Conservation (phyloP, 306 rosid genomes). For the Boehmeria nivea region DNA sequence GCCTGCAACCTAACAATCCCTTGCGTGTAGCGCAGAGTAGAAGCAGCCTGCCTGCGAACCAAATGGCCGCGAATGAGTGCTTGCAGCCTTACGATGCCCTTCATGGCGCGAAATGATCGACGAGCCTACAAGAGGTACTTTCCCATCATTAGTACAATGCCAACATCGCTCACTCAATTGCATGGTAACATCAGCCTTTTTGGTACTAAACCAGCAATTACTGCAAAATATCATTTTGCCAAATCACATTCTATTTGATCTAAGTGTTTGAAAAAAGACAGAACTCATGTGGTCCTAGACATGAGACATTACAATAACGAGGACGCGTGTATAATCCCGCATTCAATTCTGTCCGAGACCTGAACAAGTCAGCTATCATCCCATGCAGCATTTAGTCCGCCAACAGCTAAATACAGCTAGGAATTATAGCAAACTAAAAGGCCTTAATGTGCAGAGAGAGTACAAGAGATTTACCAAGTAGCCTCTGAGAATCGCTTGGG, state of each 20-base stretch:
- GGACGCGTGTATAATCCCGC: background rate
- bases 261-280: background rate
- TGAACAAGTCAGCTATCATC: background rate
- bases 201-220: too few relatives aligned
- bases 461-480: slow-evolving; percentile 49
- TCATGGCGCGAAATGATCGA: slow-evolving; percentile 27
- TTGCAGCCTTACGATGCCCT: slow-evolving; percentile 43
- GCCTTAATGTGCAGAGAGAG: too few relatives aligned
- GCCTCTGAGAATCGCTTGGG: slow-evolving; percentile 85
- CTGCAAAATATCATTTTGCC: too few relatives aligned
- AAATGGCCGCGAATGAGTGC: slow-evolving; percentile 49
- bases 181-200: too few relatives aligned
- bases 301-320: background rate
- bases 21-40: slow-evolving; percentile 47
- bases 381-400: too few relatives aligned
- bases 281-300: slow-evolving; percentile 8
- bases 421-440: background rate
- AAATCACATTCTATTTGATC: too few relatives aligned
- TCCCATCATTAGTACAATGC: slow-evolving; percentile 2
- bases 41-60: slow-evolving; percentile 55
- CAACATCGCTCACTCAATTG: too few relatives aligned
- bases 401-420: background rate
- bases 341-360: slow-evolving; percentile 3
- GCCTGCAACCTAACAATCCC: slow-evolving; percentile 50
- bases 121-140: slow-evolving; percentile 40